These are phyloP conservation scores for Pyropia yezoensis DNA, from an alignment of 23 red algal genomes.

Conservation along the genomic window DNA sequence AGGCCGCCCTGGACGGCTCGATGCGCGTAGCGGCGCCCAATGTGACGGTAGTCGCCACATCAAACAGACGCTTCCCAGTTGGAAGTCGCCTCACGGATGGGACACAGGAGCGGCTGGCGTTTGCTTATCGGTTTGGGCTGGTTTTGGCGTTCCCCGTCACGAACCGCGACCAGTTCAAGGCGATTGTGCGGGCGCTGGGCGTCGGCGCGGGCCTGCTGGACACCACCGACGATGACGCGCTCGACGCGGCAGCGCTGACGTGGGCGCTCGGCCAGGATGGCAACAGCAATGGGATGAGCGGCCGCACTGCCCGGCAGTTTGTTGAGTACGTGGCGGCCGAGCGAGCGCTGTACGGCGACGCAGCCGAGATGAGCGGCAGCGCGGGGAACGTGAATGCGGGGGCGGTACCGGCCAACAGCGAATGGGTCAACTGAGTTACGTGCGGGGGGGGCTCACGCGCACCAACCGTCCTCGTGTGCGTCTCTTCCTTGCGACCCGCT, in stretches of 20 bases:
- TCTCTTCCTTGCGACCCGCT: no score
- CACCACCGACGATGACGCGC: background rate
- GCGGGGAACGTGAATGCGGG: conserved; percentile 23
- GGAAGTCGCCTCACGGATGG: background rate
- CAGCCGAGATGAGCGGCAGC: background rate
- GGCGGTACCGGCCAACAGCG: conserved; percentile 31
- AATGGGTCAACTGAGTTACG: conserved; percentile 22
- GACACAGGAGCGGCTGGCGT: conserved; percentile 5
- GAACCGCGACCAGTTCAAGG: background rate
- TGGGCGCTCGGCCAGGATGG: conserved; percentile 21
- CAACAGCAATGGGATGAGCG: conserved; percentile 2
- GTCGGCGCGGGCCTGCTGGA: background rate
- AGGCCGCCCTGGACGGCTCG: conserved; percentile 4
- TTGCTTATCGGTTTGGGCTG: conserved; percentile 5
- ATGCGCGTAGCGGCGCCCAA: background rate
- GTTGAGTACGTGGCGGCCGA: background rate
- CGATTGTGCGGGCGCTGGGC: conserved; percentile 3
- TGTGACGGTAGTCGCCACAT: background rate
- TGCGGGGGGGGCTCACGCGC: no score
- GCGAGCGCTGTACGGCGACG: conserved; percentile 3
- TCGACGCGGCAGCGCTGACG: background rate
- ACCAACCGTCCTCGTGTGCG: no score
- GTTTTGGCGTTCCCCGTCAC: conserved; percentile 4
- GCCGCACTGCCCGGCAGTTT: conserved; percentile 16
- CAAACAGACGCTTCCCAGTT: conserved; percentile 3